phyloP scores from a whole-genome alignment of 495 filamentous ascomycete genomes.

The Glarea lozoyensis region DNA sequence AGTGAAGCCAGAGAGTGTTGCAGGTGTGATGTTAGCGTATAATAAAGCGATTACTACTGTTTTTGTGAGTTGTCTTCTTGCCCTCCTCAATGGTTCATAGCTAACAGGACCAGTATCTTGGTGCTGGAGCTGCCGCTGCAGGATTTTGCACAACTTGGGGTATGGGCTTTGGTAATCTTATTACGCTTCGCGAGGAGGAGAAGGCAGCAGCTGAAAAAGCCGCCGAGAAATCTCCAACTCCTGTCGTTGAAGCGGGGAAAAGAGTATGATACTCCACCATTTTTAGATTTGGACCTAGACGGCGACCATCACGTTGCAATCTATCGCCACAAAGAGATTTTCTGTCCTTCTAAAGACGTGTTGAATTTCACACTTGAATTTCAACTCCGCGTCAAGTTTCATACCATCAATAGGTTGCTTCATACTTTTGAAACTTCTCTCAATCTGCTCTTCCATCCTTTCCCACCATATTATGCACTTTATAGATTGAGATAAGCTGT shows the following conservation, averaged over 20 bases:
- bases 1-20: not conserved
- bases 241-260: not conserved
- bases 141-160: not conserved
- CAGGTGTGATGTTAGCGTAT: conserved; percentile 10
- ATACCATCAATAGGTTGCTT: too few relatives aligned
- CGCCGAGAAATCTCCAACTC: not conserved
- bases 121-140: not conserved
- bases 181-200: too few relatives aligned
- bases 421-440: too few relatives aligned
- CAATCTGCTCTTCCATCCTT: too few relatives aligned
- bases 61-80: conserved; percentile 6
- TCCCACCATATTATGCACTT: too few relatives aligned
- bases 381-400: too few relatives aligned
- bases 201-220: conserved; percentile 1
- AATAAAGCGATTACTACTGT: conserved; percentile 7
- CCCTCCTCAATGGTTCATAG: not conserved
- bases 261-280: not conserved
- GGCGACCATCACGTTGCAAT: too few relatives aligned
- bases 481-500: too few relatives aligned
- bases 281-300: too few relatives aligned
- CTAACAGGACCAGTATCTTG: not conserved
- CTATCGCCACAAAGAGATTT: too few relatives aligned
- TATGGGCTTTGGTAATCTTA: not conserved
- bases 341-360: too few relatives aligned
- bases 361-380: too few relatives aligned